Evolutionary conservation across 768 basidiomycete genomes (phyloP).

Genomic region (Kwoniella sp.): DNA sequence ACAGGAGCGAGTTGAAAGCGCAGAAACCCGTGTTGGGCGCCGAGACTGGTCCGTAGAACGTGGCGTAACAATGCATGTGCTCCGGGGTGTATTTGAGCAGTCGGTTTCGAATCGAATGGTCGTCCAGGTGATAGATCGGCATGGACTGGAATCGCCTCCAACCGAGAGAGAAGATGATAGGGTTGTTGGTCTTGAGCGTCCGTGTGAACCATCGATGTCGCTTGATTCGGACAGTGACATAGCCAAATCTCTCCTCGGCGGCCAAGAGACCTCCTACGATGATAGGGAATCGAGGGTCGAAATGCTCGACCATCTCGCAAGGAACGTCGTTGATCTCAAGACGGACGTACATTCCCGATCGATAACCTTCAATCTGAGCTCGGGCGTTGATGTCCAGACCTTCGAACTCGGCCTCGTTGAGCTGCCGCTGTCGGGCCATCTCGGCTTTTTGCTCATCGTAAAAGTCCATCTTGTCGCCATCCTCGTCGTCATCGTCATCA

Average conservation of each 20-base stretch:
- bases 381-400: constrained; percentile 75
- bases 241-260: constrained; percentile 89
- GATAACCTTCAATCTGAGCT: constrained; percentile 82
- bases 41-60: constrained; percentile 91
- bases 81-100: constrained; percentile 99
- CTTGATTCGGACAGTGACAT: constrained; percentile 92
- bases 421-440: constrained; percentile 76
- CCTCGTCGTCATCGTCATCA: constrained; percentile 72
- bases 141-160: constrained; percentile 96
- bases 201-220: constrained; percentile 89
- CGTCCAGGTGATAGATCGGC: constrained; percentile 94
- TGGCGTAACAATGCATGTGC: constrained; percentile 99
- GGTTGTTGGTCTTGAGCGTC: constrained; percentile 95
- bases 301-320: constrained; percentile 87
- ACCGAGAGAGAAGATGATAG: constrained; percentile 92
- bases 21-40: constrained; percentile 96
- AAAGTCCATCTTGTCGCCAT: constrained; percentile 70
- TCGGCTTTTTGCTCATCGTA: constrained; percentile 91
- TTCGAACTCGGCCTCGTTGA: constrained; percentile 84
- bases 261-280: constrained; percentile 87
- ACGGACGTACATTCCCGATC: constrained; percentile 88
- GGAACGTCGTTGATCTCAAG: constrained; percentile 83
- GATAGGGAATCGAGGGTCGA: constrained; percentile 87
- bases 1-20: constrained; percentile 82
- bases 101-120: constrained; percentile 96